Percentiles rank a stretch among this genome's conserved stretches.
phyloP scores from a whole-genome alignment of 768 basidiomycete species.

The Clitopilus hobsonii region DNA sequence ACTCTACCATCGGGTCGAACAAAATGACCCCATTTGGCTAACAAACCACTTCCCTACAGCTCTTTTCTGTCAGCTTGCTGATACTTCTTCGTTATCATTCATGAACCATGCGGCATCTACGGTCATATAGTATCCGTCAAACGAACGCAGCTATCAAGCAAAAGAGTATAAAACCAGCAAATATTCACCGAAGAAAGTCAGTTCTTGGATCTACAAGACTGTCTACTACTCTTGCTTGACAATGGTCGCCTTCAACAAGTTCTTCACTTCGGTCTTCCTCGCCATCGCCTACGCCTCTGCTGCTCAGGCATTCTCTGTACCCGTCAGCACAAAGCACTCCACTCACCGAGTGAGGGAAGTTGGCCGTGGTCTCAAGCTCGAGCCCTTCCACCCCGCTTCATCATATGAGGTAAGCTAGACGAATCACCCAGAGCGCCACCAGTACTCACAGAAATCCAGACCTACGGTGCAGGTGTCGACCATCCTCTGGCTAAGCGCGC shows the following conservation, averaged over 20 bases:
- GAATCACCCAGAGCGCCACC: neutral
- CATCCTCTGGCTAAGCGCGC: conserved; percentile 9
- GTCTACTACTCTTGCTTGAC: neutral
- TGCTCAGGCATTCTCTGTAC: neutral
- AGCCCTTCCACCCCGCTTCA: conserved; percentile 20
- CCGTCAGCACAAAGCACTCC: conserved; percentile 10
- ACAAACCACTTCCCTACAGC: neutral
- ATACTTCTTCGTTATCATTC: neutral
- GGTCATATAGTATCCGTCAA: neutral
- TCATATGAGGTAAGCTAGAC: conserved; percentile 17
- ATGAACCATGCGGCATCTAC: neutral
- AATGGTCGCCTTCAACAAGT: conserved; percentile 23
- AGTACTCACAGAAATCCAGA: conserved; percentile 11
- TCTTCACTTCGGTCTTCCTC: conserved; percentile 22
- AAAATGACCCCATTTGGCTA: neutral
- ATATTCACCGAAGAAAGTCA: neutral
- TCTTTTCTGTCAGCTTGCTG: neutral
- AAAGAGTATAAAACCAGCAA: neutral
- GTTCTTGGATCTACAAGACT: neutral
- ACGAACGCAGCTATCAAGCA: neutral
- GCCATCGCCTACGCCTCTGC: conserved; percentile 20
- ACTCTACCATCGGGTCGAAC: neutral
- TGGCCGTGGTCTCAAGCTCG: conserved; percentile 18
- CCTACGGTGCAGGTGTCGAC: conserved; percentile 21
- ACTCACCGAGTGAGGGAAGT: conserved; percentile 19